Evolutionary conservation across 371 early-diverging fungal species (phyloP), one percentile per base, ranked within the genome.

Genomic region (Paraphysoderma sedebokerense): DNA sequence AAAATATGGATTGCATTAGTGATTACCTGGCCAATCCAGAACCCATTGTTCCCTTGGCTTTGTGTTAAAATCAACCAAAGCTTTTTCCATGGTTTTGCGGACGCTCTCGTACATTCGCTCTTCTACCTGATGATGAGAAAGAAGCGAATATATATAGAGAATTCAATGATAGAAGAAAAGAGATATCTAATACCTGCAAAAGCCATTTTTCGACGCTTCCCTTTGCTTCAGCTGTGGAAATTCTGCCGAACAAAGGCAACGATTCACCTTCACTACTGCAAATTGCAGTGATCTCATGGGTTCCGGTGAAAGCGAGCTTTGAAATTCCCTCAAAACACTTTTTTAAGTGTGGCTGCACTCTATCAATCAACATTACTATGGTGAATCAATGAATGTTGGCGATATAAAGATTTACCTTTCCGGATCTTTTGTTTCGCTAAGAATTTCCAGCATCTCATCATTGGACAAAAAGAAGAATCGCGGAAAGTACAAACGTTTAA

Each of bases 381-480:
- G n/a, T n/a, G n/a, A n/a, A n/a, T n/a, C n/a, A n/a, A n/a, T n/a
- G n/a, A n/a, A n/a, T n/a, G n/a, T n/a, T n/a, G n/a, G n/a, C n/a
- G n/a, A n/a, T n/a, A n/a, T n/a, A n/a, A n/a, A 47, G 7, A 47
- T 28, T 47, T 22, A 49, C 2, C 49, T 31, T n/a, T n/a, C n/a
- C n/a, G n/a, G n/a, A 28, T 51, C 51, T 30, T 71, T 3, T 24
- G 72, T 70, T 48, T 75, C 70, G 20, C 72, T 72, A 27, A 75
- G 50, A 35, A 75, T 72, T 45, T 73, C 68, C 12, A 75, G 58
- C 44, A 75, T 55, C 50, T 75, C 76, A 47, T 73, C 76, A 50
- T 75, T 70, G 13, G 67, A 66, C 30, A 75, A 53, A 61, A 75
- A 75, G 52, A 71, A 73, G 52, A 75, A 75, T 40, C 76, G 56